Evolutionary conservation across 495 filamentous ascomycete species (phyloP).

Genomic region (Aspergillus bertholletiae): DNA sequence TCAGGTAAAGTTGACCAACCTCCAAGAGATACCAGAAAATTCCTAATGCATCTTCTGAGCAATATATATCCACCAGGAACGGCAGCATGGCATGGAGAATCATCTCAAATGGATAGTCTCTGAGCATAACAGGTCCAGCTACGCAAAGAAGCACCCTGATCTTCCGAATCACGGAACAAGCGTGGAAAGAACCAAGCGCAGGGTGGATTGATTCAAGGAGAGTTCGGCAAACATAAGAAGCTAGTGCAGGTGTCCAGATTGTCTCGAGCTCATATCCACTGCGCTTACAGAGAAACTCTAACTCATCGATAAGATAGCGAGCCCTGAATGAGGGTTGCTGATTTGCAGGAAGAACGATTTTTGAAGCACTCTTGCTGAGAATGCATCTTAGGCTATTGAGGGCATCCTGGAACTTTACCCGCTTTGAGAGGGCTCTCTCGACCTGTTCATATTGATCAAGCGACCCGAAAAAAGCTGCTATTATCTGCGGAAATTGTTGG

Average conservation of each 20-base stretch:
- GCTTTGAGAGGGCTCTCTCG: slow-evolving; percentile 67
- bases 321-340: slow-evolving; percentile 85
- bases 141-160: slow-evolving; percentile 77
- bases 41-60: slow-evolving; percentile 88
- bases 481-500: slow-evolving; percentile 68
- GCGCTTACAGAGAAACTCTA: slow-evolving; percentile 71
- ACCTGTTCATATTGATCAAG: slow-evolving; percentile 73
- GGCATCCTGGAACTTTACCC: slow-evolving; percentile 54
- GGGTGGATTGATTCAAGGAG: slow-evolving; percentile 78
- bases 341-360: slow-evolving; percentile 58
- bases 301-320: slow-evolving; percentile 67
- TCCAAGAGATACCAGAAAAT: slow-evolving; percentile 81
- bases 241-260: slow-evolving; percentile 75
- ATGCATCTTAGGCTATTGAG: slow-evolving; percentile 64
- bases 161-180: slow-evolving; percentile 81
- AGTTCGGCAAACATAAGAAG: slow-evolving; percentile 70
- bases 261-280: slow-evolving; percentile 57
- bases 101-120: slow-evolving; percentile 90
- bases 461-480: slow-evolving; percentile 66
- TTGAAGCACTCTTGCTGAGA: slow-evolving; percentile 57
- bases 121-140: slow-evolving; percentile 63
- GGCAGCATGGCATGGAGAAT: slow-evolving; percentile 74
- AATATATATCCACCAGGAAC: slow-evolving; percentile 76
- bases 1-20: slow-evolving; percentile 62
- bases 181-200: slow-evolving; percentile 82